Evolutionary conservation across 805 yeast genomes (phyloP), one percentile per base, ranked within the genome.

Genomic region (Cyberlindnera veronae): DNA sequence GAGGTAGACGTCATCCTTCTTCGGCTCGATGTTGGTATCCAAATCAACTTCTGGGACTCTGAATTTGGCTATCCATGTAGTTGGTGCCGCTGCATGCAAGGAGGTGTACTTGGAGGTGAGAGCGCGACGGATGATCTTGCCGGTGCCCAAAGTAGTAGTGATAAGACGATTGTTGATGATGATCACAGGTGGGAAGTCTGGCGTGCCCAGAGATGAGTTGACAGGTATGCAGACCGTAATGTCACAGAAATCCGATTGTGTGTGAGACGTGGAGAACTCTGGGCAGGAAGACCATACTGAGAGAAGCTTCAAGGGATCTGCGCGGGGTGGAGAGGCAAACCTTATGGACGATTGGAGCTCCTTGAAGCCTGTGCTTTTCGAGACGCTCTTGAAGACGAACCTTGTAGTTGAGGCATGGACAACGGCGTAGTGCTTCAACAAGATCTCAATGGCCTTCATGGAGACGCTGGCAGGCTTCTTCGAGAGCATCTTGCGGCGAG

Each of bases 11-110:
- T 34, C 38, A 27, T 27, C 32, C 21, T 34, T 28, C 38, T 19
- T 34, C 11, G 38, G 38, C 15, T 34, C 38, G 13, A 34, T 28
- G 15, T 28, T 34, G 18, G 17, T 8, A 24, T 34, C 21, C 9
- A 30, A 6, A 8, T 19, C 32, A 12, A 4, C 13, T 7, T 10
- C 13, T 12, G 34, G 34, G 21, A 31, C 34, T 21, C 11, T 21
- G 8, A 31, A 20, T 11, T 13, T 18, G 26, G 12, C 9, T 6
- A 28, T 14, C 30, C 30, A 28, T 14, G 30, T 17, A 18, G 10
- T 23, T 30, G 22, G 32, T 11, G 11, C 23, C 23, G n/a, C 17
- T 8, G 5, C 5, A 11, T n/a, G n/a, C n/a, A n/a, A n/a, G n/a
- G 11, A 8, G 18, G 6, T 19, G 23, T 6, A 22, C 7, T 5